Percentiles rank a stretch among this genome's conserved stretches.
Evolutionary conservation across 345 rosid species (phyloP).

Genomic region (Euclidium syriacum): DNA sequence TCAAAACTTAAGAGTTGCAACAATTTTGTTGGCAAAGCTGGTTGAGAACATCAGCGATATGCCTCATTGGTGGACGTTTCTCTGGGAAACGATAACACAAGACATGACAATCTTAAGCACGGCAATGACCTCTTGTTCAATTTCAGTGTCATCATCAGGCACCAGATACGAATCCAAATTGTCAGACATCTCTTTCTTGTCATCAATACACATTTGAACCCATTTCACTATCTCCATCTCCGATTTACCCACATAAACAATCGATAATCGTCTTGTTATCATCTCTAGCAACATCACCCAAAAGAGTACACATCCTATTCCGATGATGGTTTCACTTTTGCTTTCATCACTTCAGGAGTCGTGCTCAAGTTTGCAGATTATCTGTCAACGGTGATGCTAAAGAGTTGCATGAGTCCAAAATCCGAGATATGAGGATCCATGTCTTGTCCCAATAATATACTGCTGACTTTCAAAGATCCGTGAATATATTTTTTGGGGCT

Average conservation of each 20-base stretch:
- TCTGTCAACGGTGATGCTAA: slow-evolving; percentile 71
- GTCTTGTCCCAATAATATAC: slow-evolving; percentile 60
- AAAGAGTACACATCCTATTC: slow-evolving; percentile 93
- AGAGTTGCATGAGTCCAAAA: slow-evolving; percentile 88
- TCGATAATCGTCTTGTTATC: slow-evolving; percentile 66
- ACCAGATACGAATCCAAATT: slow-evolving; percentile 68
- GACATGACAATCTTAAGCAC: slow-evolving; percentile 80
- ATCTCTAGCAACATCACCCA: slow-evolving; percentile 90
- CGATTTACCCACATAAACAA: slow-evolving; percentile 45
- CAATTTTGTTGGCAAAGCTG: slow-evolving; percentile 11
- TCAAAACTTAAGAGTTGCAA: neutral
- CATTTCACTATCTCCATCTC: slow-evolving; percentile 84
- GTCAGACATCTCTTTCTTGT: slow-evolving; percentile 73
- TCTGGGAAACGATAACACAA: slow-evolving; percentile 64
- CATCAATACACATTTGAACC: slow-evolving; percentile 86
- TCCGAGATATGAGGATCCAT: slow-evolving; percentile 81
- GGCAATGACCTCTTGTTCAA: slow-evolving; percentile 80
- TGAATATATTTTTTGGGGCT: slow-evolving; percentile 90
- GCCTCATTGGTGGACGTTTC: slow-evolving; percentile 76
- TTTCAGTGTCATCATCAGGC: slow-evolving; percentile 62
- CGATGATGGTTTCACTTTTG: slow-evolving; percentile 76
- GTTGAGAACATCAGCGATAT: slow-evolving; percentile 49
- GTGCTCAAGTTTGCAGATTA: slow-evolving; percentile 48
- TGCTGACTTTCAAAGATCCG: slow-evolving; percentile 80
- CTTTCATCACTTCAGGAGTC: slow-evolving; percentile 81